Base-by-base conservation (phyloP, 73 alveolate genomes). In the Paraurostyla sp. region DNA sequence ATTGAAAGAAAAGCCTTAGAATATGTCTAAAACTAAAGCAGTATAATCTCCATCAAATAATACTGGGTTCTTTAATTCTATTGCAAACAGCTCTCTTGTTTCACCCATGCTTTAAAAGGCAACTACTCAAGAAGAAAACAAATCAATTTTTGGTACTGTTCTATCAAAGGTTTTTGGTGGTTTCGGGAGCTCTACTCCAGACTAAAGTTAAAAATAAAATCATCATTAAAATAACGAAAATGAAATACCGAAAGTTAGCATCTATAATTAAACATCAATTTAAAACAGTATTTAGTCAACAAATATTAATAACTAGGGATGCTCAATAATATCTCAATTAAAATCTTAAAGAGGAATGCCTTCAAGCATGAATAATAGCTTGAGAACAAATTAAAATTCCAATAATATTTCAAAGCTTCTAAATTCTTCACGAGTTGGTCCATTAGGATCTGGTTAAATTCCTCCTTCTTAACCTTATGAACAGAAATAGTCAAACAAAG, bases 111-210 rank as follows among this genome's bases (percentile, higher is more conserved):
- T 15, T 13, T 13, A 15, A 15, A 46, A 46, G 18, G 18, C 57
- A 15, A 18, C 13, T 18, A 46, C 13, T 46, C 9, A 43, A 20
- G 65, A 73, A n/a, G 71, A 73, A 48, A 25, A 25, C 59, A 73
- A 73, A 73, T 73, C 86, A 6, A 23, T 73, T 9, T 73, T 73
- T 46, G 71, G 86, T 6, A 4, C 65, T 20, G 71, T 73, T 3
- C 50, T 73, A 9, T 48, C 86, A 23, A 73, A 73, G 33, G 71
- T 73, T 4, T 73, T 73, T 49, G 71, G 86, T 56, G 42, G 42
- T 73, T 22, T 50, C 16, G 86, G 86, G 4, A 65, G 58, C n/a
- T n/a, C n/a, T 38, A 65, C 82, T 38, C 82, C 82, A 1, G 82
- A 65, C 25, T 6, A 32, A 3, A 38, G 82, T 29, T 50, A 36